Percentiles rank a stretch among this genome's conserved stretches.
Evolutionary conservation across 2,329 filamentous ascomycete genomes (phyloP).

Genomic region (Plectosphaerella plurivora): DNA sequence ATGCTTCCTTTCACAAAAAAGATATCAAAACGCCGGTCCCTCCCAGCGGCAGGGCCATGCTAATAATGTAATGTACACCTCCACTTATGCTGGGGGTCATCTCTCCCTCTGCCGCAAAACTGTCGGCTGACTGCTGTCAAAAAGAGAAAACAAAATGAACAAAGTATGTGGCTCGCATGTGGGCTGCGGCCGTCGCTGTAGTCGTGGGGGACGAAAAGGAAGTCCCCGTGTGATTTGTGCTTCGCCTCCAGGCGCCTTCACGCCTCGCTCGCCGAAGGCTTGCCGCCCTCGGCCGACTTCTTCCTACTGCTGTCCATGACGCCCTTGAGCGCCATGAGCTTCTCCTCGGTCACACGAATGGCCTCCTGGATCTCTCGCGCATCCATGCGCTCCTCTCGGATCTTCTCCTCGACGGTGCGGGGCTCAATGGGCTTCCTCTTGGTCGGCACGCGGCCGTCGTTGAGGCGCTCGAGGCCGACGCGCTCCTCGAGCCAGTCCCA

Average conservation of each 20-base stretch:
- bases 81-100: too few species aligned
- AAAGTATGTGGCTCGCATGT: background rate
- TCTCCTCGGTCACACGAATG: conserved; percentile 82
- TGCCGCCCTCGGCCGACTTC: background rate
- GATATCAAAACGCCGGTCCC: too few species aligned
- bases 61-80: too few species aligned
- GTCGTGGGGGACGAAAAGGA: background rate
- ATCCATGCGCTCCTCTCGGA: conserved; percentile 59
- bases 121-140: background rate
- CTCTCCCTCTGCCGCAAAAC: background rate
- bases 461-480: conserved; percentile 63
- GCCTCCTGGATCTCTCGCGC: conserved; percentile 73
- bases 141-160: background rate
- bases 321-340: conserved; percentile 69
- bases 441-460: conserved; percentile 29
- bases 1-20: too few species aligned
- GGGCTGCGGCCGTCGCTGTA: background rate
- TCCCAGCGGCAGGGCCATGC: too few species aligned
- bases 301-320: conserved; percentile 52
- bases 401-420: conserved; percentile 54
- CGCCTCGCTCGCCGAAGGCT: background rate
- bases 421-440: conserved; percentile 41
- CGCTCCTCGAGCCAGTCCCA: conserved; percentile 94
- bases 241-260: background rate
- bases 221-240: too few species aligned